Base-by-base conservation (phyloP, 2,329 filamentous ascomycete genomes). In the Boeremia exigua region DNA sequence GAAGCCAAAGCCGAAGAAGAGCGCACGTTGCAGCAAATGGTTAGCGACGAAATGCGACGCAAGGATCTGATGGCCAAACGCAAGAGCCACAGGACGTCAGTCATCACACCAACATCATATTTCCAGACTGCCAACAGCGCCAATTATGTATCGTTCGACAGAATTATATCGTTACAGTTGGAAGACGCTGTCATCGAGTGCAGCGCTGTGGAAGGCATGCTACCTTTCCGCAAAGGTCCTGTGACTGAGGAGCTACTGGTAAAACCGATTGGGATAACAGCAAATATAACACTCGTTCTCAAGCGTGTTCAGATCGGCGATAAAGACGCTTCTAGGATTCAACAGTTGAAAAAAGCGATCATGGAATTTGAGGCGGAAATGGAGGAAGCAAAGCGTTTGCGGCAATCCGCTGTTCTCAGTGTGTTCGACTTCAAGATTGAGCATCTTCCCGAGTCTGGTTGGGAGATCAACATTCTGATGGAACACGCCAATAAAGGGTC, bases 401-500 rank as follows among this genome's bases (percentile, higher is more conserved):
- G 86, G 4, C 92, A 97, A 71, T 83, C 86, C 23, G 91, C 92
- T 68, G 78, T 98, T 11, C 83, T 95, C 38, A 86, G 90, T 45
- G 81, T 98, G 33, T 81, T 96, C 54, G 92, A 93, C 58, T 96
- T 92, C 77, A 92, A 90, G 65, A 89, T 97, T 12, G 72, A 76
- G 47, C 67, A 69, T 30, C 33, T 58, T 82, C 89, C 68, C 80
- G 73, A 66, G 61, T 76, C 62, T 33, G 64, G 66, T 6, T 96
- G 91, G 89, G 88, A 86, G 27, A 83, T 96, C 49, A 89, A 86
- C 62, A 81, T 95, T 3, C 80, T 97, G 19, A 88, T 84, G 37
- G 89, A 93, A 43, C 84, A 91, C 66, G 90, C 91, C 10, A 89
- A 92, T 48, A 92, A 91, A 72, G 92, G 92, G 0, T 91, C 93